Evolutionary conservation across 148 eudicot genomes (phyloP).

Genomic region (Chenopodium album): DNA sequence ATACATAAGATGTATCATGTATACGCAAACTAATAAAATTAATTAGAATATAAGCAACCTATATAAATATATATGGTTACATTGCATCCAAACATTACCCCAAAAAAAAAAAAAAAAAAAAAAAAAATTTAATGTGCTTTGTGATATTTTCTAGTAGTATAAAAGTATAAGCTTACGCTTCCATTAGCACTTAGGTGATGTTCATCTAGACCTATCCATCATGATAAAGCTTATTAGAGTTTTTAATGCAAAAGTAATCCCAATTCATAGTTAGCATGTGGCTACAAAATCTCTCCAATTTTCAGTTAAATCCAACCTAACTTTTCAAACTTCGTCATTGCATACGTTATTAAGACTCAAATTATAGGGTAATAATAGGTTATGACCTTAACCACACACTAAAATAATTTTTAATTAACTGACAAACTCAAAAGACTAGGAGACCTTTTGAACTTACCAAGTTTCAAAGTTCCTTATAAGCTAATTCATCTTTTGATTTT

Average conservation of each 20-base stretch:
- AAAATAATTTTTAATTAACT: not conserved
- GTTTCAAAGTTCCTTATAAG: not conserved
- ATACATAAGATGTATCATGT: no score
- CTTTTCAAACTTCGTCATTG: constrained; percentile 19
- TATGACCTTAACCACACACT: not conserved
- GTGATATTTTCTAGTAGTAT: not conserved
- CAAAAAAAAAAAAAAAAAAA: no score
- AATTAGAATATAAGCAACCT: no score
- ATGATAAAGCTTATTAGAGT: constrained; percentile 16
- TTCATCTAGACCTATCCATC: constrained; percentile 9
- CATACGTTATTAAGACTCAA: constrained; percentile 9
- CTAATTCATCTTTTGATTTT: not conserved
- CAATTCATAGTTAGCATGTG: not conserved
- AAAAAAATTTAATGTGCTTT: no score
- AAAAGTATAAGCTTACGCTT: not conserved
- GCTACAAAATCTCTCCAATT: not conserved
- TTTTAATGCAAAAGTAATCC: constrained; percentile 9
- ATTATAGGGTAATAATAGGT: not conserved
- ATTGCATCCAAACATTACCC: no score
- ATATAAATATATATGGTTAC: no score
- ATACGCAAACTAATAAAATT: no score
- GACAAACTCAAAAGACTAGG: not conserved
- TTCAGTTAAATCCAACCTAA: constrained; percentile 2
- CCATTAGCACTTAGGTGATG: not conserved
- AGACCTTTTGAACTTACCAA: not conserved